These are phyloP conservation scores for Stachybotrys elegans DNA, from an alignment of 2,329 filamentous ascomycete species.

Conservation along the genomic window DNA sequence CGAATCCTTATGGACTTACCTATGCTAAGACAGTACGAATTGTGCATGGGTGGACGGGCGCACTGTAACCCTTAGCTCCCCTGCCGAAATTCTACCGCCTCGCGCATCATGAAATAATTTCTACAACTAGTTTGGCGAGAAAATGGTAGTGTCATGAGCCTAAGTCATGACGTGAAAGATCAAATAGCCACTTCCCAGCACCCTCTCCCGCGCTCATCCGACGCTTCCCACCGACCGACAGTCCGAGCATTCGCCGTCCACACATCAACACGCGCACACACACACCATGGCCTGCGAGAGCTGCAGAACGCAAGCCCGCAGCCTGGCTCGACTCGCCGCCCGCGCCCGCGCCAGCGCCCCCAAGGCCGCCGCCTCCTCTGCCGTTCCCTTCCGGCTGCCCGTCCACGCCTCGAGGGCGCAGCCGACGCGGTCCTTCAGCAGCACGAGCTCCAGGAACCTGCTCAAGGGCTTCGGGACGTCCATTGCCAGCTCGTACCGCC, in stretches of 20 bases:
- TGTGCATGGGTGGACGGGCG: too few species aligned
- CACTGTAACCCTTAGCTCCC: background rate
- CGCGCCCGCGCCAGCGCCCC: slow-evolving; percentile 17
- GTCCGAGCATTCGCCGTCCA: background rate
- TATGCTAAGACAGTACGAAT: too few species aligned
- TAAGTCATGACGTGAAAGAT: slow-evolving; percentile 25
- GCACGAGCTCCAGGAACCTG: slow-evolving; percentile 24
- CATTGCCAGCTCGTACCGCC: slow-evolving; percentile 56
- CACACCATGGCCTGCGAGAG: slow-evolving; percentile 42
- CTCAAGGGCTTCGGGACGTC: slow-evolving; percentile 28
- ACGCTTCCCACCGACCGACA: slow-evolving; percentile 3
- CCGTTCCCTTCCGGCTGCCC: slow-evolving; percentile 6
- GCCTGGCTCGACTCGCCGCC: slow-evolving; percentile 28
- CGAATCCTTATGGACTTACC: too few species aligned
- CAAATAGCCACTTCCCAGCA: slow-evolving; percentile 3
- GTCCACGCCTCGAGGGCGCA: slow-evolving; percentile 10
- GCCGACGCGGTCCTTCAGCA: slow-evolving; percentile 29
- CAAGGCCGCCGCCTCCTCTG: slow-evolving; percentile 12
- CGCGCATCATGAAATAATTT: slow-evolving; percentile 8
- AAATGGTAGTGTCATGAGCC: slow-evolving; percentile 19
- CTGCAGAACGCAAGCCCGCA: slow-evolving; percentile 40
- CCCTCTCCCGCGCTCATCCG: slow-evolving; percentile 5
- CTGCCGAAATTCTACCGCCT: slow-evolving; percentile 19
- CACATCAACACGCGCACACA: slow-evolving; percentile 8
- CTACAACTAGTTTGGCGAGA: background rate